These are phyloP conservation scores for Claviceps fusiformis DNA, from an alignment of 2,329 filamentous ascomycete genomes.

Conservation along the genomic window DNA sequence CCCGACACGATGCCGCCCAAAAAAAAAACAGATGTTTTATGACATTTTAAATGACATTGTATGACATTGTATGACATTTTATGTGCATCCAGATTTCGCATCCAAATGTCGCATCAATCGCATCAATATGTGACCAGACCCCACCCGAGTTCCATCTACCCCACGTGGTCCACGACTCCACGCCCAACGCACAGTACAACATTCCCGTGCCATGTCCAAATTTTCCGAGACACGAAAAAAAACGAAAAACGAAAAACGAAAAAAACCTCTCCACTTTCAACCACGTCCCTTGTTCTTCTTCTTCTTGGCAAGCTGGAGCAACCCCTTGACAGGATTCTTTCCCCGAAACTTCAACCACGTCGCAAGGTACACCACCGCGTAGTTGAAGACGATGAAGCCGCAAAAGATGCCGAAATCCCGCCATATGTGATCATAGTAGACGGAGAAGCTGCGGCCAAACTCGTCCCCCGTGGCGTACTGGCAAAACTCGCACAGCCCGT, in stretches of 20 bases:
- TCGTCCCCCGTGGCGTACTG: constrained; percentile 47
- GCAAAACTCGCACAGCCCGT: constrained; percentile 51
- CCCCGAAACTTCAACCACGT: constrained; percentile 27
- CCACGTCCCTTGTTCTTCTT: neutral
- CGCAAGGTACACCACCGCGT: constrained; percentile 22
- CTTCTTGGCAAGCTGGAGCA: constrained; percentile 13
- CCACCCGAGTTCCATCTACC: neutral
- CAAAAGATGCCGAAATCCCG: constrained; percentile 52
- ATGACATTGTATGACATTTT: too few species aligned
- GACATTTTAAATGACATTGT: too few species aligned
- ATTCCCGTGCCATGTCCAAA: neutral
- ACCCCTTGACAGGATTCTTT: constrained; percentile 22
- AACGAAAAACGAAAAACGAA: too few species aligned
- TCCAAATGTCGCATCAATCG: too few species aligned
- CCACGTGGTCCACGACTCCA: neutral
- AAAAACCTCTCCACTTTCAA: neutral
- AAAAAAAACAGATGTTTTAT: too few species aligned
- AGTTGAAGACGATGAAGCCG: constrained; percentile 53
- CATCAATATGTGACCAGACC: too few species aligned
- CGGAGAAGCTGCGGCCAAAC: constrained; percentile 45
- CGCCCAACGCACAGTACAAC: too few species aligned
- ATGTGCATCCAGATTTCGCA: too few species aligned
- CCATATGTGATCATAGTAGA: constrained; percentile 50
- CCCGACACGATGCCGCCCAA: too few species aligned
- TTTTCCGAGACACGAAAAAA: neutral